Evolutionary conservation across 2,329 filamentous ascomycete species (phyloP).

Genomic region (Tolypocladium ovalisporum): DNA sequence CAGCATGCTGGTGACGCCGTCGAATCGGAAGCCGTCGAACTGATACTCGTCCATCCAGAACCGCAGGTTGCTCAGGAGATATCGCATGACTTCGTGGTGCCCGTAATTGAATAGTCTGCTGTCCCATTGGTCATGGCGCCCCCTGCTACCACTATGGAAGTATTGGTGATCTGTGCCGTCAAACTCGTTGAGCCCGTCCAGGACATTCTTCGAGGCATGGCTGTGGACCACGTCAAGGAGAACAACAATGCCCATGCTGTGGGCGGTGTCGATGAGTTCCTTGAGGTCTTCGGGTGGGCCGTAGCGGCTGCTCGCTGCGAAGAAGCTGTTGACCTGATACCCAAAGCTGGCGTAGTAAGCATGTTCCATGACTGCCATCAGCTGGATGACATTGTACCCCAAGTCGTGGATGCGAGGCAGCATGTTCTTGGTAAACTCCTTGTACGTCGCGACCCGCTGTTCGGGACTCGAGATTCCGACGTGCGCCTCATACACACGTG

Average conservation of each 20-base stretch:
- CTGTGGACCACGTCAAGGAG: constrained; percentile 95
- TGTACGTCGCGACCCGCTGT: constrained; percentile 81
- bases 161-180: constrained; percentile 92
- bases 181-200: constrained; percentile 92
- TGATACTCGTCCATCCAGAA: constrained; percentile 99
- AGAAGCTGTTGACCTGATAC: constrained; percentile 98
- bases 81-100: constrained; percentile 86
- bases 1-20: constrained; percentile 97
- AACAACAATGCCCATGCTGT: constrained; percentile 81
- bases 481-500: constrained; percentile 97
- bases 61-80: constrained; percentile 84
- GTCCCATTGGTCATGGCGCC: constrained; percentile 89
- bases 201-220: constrained; percentile 93
- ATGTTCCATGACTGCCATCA: constrained; percentile 99
- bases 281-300: constrained; percentile 90
- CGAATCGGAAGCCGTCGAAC: constrained; percentile 96
- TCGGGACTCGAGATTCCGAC: constrained; percentile 95
- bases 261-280: constrained; percentile 90
- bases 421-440: constrained; percentile 91
- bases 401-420: constrained; percentile 81
- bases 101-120: constrained; percentile 97
- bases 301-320: constrained; percentile 91
- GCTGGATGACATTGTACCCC: constrained; percentile 94
- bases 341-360: constrained; percentile 99
- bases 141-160: constrained; percentile 80